These are phyloP conservation scores for Tuber calosporum DNA, from an alignment of 495 filamentous ascomycete species.

Conservation along the genomic window DNA sequence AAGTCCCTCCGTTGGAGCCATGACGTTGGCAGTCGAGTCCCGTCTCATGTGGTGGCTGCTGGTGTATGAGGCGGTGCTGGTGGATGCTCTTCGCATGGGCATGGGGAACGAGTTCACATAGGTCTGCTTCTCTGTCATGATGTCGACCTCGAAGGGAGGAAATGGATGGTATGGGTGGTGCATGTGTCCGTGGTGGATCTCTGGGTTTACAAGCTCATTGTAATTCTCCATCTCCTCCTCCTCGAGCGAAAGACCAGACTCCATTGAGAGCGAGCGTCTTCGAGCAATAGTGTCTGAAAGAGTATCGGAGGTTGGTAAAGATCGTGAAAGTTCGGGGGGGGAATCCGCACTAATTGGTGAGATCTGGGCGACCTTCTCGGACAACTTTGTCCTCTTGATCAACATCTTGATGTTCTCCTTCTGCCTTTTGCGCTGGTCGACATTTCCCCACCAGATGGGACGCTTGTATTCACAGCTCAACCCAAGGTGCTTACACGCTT, in stretches of 20 bases:
- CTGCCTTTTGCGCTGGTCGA: slow-evolving; percentile 71
- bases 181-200: slow-evolving; percentile 50
- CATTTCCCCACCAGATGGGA: slow-evolving; percentile 93
- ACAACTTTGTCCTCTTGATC: slow-evolving; percentile 91
- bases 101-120: slow-evolving; percentile 73
- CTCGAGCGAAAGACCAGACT: slow-evolving; percentile 66
- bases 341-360: slow-evolving; percentile 54
- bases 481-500: slow-evolving; percentile 79
- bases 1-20: slow-evolving; percentile 27
- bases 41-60: slow-evolving; percentile 35
- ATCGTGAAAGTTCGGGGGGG: slow-evolving; percentile 74
- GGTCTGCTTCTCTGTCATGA: slow-evolving; percentile 80
- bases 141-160: slow-evolving; percentile 85
- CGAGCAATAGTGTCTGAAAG: slow-evolving; percentile 63
- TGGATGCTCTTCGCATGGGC: slow-evolving; percentile 46
- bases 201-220: slow-evolving; percentile 47
- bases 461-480: slow-evolving; percentile 91
- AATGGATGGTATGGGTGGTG: slow-evolving; percentile 49
- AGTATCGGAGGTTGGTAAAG: slow-evolving; percentile 69
- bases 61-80: slow-evolving; percentile 37
- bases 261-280: slow-evolving; percentile 66
- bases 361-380: slow-evolving; percentile 62
- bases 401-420: slow-evolving; percentile 95
- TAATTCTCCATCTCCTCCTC: slow-evolving; percentile 44
- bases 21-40: slow-evolving; percentile 25